Percentiles rank a stretch among this genome's conserved stretches.
These are phyloP conservation scores for Camellia sinensis DNA, from an alignment of 148 eudicot genomes.

Conservation along the genomic window DNA sequence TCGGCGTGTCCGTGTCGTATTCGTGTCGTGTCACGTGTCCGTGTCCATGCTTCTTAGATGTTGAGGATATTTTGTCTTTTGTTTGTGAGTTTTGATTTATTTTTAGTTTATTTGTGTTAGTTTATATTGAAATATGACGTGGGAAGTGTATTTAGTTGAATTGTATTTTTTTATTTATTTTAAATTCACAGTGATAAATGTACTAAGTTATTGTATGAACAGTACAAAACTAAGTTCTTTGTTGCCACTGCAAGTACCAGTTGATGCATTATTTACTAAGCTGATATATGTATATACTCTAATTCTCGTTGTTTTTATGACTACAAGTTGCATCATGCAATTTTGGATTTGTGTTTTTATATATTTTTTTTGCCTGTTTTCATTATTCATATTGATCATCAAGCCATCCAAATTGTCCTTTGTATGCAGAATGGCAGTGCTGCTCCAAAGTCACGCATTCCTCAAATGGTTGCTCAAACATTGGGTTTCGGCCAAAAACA, in stretches of 20 bases:
- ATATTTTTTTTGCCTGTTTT: too few relatives aligned
- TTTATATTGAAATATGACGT: too few relatives aligned
- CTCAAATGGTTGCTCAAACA: constrained; percentile 55
- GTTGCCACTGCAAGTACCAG: background rate
- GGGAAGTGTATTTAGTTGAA: too few relatives aligned
- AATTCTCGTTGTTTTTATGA: background rate
- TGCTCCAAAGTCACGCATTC: constrained; percentile 70
- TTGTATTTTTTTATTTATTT: too few relatives aligned
- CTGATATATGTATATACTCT: background rate
- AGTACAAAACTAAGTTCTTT: background rate
- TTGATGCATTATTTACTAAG: background rate
- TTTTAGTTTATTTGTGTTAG: too few relatives aligned
- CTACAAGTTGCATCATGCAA: background rate
- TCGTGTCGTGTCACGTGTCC: too few relatives aligned
- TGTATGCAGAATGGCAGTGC: constrained; percentile 65
- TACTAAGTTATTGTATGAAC: background rate
- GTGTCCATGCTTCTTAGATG: too few relatives aligned
- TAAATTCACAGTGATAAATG: too few relatives aligned
- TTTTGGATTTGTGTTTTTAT: background rate
- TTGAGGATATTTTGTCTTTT: too few relatives aligned
- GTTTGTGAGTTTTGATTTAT: too few relatives aligned
- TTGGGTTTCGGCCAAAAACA: constrained; percentile 94
- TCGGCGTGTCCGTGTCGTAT: too few relatives aligned
- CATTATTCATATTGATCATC: background rate
- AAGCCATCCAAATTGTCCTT: background rate